Evolutionary conservation across 495 filamentous ascomycete species (phyloP).

Genomic region (Penicillium simplicissimum): DNA sequence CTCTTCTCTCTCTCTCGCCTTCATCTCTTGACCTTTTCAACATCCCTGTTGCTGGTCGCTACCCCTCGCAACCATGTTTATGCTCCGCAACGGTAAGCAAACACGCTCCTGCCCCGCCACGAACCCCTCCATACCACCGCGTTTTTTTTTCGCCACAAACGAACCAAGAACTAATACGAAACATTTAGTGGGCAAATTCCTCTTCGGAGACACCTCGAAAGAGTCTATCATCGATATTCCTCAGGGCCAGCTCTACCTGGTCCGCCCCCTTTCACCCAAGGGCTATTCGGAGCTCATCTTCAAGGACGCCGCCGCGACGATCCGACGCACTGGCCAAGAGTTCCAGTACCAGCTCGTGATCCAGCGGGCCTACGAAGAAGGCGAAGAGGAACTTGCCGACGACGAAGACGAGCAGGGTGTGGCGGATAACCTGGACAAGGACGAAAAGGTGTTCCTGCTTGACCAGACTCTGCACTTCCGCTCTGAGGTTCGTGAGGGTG

Average conservation of each 20-base stretch:
- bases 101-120: slow-evolving; percentile 32
- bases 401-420: slow-evolving; percentile 81
- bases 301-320: slow-evolving; percentile 90
- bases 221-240: slow-evolving; percentile 92
- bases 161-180: slow-evolving; percentile 21
- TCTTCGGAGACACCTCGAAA: slow-evolving; percentile 91
- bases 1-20: slow-evolving; percentile 4
- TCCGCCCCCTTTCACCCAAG: slow-evolving; percentile 91
- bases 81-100: slow-evolving; percentile 66
- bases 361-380: slow-evolving; percentile 95
- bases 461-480: slow-evolving; percentile 90
- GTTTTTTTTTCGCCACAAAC: slow-evolving; percentile 1
- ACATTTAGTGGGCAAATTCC: slow-evolving; percentile 75
- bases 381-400: slow-evolving; percentile 87
- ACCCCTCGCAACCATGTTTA: slow-evolving; percentile 61
- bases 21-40: slow-evolving; percentile 7
- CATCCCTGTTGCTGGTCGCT: slow-evolving; percentile 30
- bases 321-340: slow-evolving; percentile 88
- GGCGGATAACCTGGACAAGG: slow-evolving; percentile 69
- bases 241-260: slow-evolving; percentile 94
- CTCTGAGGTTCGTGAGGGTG: slow-evolving; percentile 72
- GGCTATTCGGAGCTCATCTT: slow-evolving; percentile 98
- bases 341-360: slow-evolving; percentile 97
- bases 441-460: slow-evolving; percentile 95
- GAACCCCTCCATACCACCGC: slow-evolving; percentile 36